These are phyloP conservation scores for Mucor lusitanicus DNA, from an alignment of 371 early-diverging fungal genomes.

Conservation along the genomic window DNA sequence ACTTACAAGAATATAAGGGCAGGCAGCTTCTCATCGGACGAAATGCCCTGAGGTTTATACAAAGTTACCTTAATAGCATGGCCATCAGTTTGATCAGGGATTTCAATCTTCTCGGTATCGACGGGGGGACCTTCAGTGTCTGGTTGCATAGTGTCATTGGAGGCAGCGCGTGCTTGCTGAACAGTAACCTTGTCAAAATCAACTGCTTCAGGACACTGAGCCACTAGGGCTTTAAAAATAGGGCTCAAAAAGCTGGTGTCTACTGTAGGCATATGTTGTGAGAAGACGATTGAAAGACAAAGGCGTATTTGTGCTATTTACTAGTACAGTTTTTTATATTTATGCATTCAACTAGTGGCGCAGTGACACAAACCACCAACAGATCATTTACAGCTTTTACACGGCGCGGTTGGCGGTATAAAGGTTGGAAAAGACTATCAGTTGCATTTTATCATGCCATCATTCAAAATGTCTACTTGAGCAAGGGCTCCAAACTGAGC, in stretches of 20 bases:
- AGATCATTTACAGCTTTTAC: too few species aligned
- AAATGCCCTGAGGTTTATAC: not conserved
- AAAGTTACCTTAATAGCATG: not conserved
- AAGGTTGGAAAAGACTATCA: too few species aligned
- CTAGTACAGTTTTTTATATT: too few species aligned
- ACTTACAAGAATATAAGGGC: constrained; percentile 5
- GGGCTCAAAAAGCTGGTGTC: not conserved
- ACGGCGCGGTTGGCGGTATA: too few species aligned
- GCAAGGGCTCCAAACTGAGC: too few species aligned
- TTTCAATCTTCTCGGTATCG: not conserved
- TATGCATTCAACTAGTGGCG: too few species aligned
- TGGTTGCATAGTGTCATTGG: not conserved
- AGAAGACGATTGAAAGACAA: not conserved
- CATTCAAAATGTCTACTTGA: too few species aligned
- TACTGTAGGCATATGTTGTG: not conserved
- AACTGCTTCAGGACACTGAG: not conserved
- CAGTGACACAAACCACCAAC: too few species aligned
- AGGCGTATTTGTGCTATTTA: too few species aligned
- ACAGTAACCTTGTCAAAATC: not conserved
- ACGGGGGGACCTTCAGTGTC: not conserved
- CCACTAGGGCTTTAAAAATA: not conserved
- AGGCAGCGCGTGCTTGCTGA: not conserved
- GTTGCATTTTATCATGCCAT: too few species aligned
- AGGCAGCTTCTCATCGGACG: not conserved
- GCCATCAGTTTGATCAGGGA: not conserved